These are phyloP conservation scores for Aspergillus niger DNA, from an alignment of 2,329 filamentous ascomycete species.

Conservation along the genomic window DNA sequence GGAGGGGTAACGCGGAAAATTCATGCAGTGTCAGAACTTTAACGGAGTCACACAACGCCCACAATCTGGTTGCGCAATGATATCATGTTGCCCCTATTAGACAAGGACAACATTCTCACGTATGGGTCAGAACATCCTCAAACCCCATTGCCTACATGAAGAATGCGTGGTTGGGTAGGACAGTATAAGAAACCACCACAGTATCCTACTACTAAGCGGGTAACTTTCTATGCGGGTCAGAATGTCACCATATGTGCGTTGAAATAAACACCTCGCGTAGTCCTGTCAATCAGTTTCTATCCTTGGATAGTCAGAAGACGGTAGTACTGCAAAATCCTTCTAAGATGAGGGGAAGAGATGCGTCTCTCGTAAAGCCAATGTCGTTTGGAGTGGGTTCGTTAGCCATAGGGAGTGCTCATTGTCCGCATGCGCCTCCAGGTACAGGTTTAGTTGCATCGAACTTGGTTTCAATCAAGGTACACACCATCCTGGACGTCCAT, in stretches of 20 bases:
- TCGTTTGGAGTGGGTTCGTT: background rate
- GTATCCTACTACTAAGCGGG: background rate
- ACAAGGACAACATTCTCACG: background rate
- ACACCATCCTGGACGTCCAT: background rate
- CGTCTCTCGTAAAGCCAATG: background rate
- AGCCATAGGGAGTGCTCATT: background rate
- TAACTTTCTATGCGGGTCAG: background rate
- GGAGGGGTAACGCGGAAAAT: background rate
- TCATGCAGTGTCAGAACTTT: conserved; percentile 18
- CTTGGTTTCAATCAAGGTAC: background rate
- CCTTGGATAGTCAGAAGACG: background rate
- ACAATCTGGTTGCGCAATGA: background rate
- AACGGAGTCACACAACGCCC: background rate
- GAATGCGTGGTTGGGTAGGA: background rate
- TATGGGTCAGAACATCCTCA: background rate
- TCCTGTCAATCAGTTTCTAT: background rate
- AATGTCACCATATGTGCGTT: background rate
- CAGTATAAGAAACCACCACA: too few relatives aligned
- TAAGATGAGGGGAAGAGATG: background rate
- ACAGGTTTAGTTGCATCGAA: background rate
- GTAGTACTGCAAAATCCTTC: background rate
- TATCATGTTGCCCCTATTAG: background rate
- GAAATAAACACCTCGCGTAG: background rate
- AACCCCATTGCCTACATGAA: background rate
- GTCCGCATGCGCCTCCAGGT: background rate